Evolutionary conservation across 192 early-diverging fungal species (phyloP).

Genomic region (Mortierella claussenii): DNA sequence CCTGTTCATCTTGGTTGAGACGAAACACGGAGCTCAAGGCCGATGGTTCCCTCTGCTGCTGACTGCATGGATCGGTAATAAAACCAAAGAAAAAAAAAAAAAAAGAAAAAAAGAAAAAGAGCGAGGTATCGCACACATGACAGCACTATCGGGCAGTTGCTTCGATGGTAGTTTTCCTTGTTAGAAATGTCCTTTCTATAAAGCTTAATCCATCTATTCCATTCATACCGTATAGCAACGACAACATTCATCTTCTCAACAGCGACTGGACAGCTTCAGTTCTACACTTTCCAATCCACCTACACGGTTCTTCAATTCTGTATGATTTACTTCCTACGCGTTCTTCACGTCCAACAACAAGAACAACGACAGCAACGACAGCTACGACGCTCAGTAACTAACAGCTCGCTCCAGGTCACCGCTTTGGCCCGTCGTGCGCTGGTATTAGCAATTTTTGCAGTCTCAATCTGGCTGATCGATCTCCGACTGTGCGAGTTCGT

Average conservation of each 20-base stretch:
- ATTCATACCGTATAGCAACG: conserved; percentile 5
- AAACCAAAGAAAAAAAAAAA: neutral
- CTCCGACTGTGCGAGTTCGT: conserved; percentile 38
- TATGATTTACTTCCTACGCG: conserved; percentile 27
- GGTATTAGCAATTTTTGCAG: conserved; percentile 9
- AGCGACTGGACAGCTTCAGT: conserved; percentile 22
- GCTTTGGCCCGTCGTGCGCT: conserved; percentile 28
- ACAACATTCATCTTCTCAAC: conserved; percentile 49
- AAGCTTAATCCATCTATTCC: neutral
- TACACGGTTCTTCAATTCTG: conserved; percentile 30
- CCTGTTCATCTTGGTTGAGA: conserved; percentile 53
- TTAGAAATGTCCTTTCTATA: neutral
- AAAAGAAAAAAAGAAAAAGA: no score
- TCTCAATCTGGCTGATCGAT: conserved; percentile 44
- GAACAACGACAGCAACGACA: neutral
- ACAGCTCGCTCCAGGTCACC: conserved; percentile 7
- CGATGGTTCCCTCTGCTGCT: conserved; percentile 57
- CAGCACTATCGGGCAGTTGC: no score
- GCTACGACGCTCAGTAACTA: neutral
- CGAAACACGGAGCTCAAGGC: conserved; percentile 55
- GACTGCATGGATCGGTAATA: conserved; percentile 54
- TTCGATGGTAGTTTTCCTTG: no score
- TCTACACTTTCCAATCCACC: conserved; percentile 32
- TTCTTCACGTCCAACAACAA: conserved; percentile 26
- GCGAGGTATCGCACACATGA: no score